Conservation (phyloP, 768 basidiomycete species). For the Sarcodon sp. region DNA sequence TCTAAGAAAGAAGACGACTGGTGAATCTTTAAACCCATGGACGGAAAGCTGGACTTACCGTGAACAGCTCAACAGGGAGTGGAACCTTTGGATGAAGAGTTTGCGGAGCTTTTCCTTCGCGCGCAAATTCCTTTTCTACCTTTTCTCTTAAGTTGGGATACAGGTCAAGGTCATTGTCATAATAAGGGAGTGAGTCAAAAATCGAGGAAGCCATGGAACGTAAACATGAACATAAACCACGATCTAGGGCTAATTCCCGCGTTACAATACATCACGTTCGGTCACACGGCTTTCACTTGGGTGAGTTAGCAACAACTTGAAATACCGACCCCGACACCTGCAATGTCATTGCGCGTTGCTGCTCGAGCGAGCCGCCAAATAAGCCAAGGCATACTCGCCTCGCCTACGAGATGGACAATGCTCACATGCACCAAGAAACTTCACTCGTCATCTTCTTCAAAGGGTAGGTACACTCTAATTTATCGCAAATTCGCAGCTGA, state of each 20-base stretch:
- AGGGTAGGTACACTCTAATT: slow-evolving; percentile 26
- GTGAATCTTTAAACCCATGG: background rate
- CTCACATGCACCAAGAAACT: background rate
- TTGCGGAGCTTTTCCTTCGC: slow-evolving; percentile 46
- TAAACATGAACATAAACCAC: background rate
- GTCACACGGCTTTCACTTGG: slow-evolving; percentile 1
- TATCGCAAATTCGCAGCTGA: background rate
- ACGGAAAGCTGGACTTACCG: slow-evolving; percentile 33
- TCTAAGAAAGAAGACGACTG: slow-evolving; percentile 24
- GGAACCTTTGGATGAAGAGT: slow-evolving; percentile 61
- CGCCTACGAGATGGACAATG: background rate
- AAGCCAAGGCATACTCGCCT: background rate
- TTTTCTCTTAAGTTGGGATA: slow-evolving; percentile 59
- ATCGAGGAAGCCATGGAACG: slow-evolving; percentile 19
- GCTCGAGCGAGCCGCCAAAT: background rate
- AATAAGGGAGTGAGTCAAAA: slow-evolving; percentile 87
- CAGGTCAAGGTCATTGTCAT: slow-evolving; percentile 83
- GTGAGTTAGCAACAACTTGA: too few species aligned
- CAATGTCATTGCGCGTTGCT: background rate
- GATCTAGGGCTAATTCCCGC: too few species aligned
- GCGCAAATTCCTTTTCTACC: slow-evolving; percentile 65
- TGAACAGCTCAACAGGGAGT: slow-evolving; percentile 51
- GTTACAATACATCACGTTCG: too few species aligned
- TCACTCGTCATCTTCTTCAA: slow-evolving; percentile 18
- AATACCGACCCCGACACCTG: background rate